A percentile compares a stretch with the other conserved stretches of the same genome.
Conservation (phyloP, 768 basidiomycete genomes). For the Dendrothele bispora region DNA sequence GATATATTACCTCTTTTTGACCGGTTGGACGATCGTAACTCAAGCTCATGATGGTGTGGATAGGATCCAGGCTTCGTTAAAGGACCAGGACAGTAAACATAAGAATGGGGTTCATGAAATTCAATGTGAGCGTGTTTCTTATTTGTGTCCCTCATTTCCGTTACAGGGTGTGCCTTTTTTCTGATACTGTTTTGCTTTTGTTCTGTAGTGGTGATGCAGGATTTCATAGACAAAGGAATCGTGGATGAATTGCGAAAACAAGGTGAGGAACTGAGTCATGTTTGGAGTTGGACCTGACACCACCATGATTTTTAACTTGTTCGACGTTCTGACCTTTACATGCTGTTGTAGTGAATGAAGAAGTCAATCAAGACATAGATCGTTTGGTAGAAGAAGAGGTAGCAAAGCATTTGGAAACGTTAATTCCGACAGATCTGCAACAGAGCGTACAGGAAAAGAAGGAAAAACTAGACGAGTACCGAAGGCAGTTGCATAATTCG, state of each 20-base stretch:
- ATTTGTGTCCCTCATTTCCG: no score
- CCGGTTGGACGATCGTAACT: no score
- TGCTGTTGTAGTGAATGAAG: constrained; percentile 40
- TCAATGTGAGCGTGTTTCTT: constrained; percentile 35
- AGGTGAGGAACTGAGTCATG: constrained; percentile 32
- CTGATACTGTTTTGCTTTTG: neutral
- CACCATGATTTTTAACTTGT: neutral
- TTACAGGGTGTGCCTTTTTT: neutral
- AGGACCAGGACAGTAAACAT: constrained; percentile 44
- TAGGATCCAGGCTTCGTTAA: no score
- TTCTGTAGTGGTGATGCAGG: constrained; percentile 43
- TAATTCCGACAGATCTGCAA: constrained; percentile 50
- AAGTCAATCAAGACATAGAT: constrained; percentile 49
- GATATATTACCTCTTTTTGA: no score
- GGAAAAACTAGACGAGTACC: constrained; percentile 44
- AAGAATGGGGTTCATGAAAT: constrained; percentile 48
- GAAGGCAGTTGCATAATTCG: constrained; percentile 56
- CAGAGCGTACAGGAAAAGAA: constrained; percentile 45
- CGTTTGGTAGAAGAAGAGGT: constrained; percentile 52
- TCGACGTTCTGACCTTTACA: constrained; percentile 1
- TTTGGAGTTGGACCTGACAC: no score
- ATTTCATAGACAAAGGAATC: constrained; percentile 43
- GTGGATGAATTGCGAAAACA: constrained; percentile 43
- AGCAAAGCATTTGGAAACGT: constrained; percentile 40
- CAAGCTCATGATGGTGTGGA: no score